Base-by-base conservation (phyloP, 257 asterid genomes). In the Mentha longifolia region DNA sequence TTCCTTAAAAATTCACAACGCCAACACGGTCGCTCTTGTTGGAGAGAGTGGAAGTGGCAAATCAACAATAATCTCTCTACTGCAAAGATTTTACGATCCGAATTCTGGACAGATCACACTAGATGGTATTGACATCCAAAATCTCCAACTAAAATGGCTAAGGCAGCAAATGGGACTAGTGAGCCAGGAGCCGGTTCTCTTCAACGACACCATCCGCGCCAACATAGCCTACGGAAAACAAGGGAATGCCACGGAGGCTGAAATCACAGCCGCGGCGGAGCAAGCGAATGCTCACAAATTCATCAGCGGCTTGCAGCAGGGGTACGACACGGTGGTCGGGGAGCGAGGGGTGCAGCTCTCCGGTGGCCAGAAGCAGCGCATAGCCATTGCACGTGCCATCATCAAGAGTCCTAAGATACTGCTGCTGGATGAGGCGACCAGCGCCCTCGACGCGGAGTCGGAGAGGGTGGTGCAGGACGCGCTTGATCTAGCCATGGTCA, bases 21-120 rank as follows among this genome's bases (percentile, higher is more conserved):
- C 92, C 71, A 82, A 88, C 92, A 84, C 92, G 1, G 91, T 88
- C 30, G 97, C 96, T 39, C 61, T 91, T 64, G 97, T 88, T 35
- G 97, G 97, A 50, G 97, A 91, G 74, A 91, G 97, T 39, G 97
- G 97, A 57, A 85, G 97, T 41, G 96, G 95, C 70, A 91, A 91
- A 75, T 91, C 97, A 1, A 91, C 96, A 0, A 95, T 87, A 6
- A 45, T 45, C 51, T 45, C 51, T 3, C 16, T 45, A 13, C 51
- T 45, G 4, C 51, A 45, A 14, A 45, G 51, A 45, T 45, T 45
- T 4, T 45, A 45, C 17, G 51, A 45, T 45, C 51, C 51, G 0
- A 15, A 45, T 45, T 45, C 51, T 1, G 51, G 51, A 5, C 51
- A 12, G 0, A 45, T 45, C 3, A 45, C 16, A 12, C n/a, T 45